Evolutionary conservation across 495 filamentous ascomycete species (phyloP).

Genomic region (Daldinia bambusicola): DNA sequence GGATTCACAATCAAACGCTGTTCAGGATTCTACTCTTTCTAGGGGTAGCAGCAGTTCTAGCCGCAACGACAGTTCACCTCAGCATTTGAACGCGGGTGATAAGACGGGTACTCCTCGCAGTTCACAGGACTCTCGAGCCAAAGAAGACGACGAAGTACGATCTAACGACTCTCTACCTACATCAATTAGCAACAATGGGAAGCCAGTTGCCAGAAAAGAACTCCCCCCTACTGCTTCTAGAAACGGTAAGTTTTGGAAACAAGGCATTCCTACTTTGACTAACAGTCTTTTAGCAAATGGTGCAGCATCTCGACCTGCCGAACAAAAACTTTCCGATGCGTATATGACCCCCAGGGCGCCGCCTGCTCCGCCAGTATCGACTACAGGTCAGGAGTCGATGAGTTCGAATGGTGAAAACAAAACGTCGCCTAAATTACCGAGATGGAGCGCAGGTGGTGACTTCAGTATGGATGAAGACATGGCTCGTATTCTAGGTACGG

Average conservation of each 20-base stretch:
- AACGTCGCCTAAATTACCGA: slow-evolving; percentile 75
- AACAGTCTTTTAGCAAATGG: slow-evolving; percentile 52
- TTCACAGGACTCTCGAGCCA: slow-evolving; percentile 59
- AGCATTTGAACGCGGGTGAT: slow-evolving; percentile 48
- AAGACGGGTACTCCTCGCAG: slow-evolving; percentile 57
- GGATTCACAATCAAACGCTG: slow-evolving; percentile 66
- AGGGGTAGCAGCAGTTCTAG: slow-evolving; percentile 44
- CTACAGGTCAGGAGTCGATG: slow-evolving; percentile 65
- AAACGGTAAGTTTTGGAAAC: slow-evolving; percentile 48
- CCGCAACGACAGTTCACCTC: slow-evolving; percentile 51
- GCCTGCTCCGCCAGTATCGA: slow-evolving; percentile 66
- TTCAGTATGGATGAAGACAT: slow-evolving; percentile 93
- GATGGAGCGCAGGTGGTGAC: slow-evolving; percentile 78
- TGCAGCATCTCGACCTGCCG: slow-evolving; percentile 46
- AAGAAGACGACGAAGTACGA: slow-evolving; percentile 58
- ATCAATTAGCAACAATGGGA: slow-evolving; percentile 49
- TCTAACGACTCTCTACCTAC: slow-evolving; percentile 55
- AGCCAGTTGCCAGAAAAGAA: slow-evolving; percentile 62
- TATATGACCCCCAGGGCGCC: slow-evolving; percentile 72
- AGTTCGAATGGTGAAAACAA: slow-evolving; percentile 65
- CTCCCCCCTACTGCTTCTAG: slow-evolving; percentile 51
- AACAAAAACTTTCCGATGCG: slow-evolving; percentile 62
- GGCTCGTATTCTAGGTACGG: slow-evolving; percentile 77
- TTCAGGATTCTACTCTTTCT: slow-evolving; percentile 45
- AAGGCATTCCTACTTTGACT: slow-evolving; percentile 8